Base-by-base conservation (phyloP, 768 basidiomycete species). In the Trichaptum fuscoviolaceum region DNA sequence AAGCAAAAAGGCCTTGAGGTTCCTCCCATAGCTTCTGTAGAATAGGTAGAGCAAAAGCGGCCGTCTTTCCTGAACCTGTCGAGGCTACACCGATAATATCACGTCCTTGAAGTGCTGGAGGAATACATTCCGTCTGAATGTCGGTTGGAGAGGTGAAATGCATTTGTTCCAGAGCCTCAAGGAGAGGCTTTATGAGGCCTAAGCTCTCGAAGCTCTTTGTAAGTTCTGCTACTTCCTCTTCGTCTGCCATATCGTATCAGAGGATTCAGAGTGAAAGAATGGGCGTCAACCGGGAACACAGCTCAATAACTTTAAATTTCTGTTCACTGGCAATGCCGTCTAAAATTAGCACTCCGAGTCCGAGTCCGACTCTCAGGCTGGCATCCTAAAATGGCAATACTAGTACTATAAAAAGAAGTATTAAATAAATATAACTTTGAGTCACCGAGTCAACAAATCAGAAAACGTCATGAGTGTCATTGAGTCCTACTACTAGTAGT, bases 31-130 rank as follows among this genome's bases (percentile, higher is more conserved):
- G 78, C 70, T 93, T 93, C 77, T 99, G 97, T 36, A 99, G 79
- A 67, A 99, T 96, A 1, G 97, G 97, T 6, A 99, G 79, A 26
- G 93, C 95, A 77, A 99, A 99, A 24, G 97, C 96, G 18, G 95
- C 96, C 0, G 97, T 99, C 81, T 99, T 99, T 70, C 96, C 97
- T 15, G 93, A 95, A 34, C 97, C 97, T 10, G 97, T 99, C 70
- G 93, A 89, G 35, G 97, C 97, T n/a, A 99, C 91, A 23, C 97
- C 97, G 67, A 99, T 99, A 70, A 99, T 93, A 79, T 99, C 97
- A 72, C 90, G 87, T 0, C 95, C 96, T 75, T 92, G 83, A 7
- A 99, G 79, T 23, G 96, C 96, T 79, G 87, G 86, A 0, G 97
- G 97, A 62, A 99, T 84, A 36, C 84, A 84, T 73, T 94, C 87